Percentiles rank a stretch among this genome's conserved stretches.
These are phyloP conservation scores for Neofusicoccum cordaticola DNA, from an alignment of 2,329 filamentous ascomycete species.

Conservation along the genomic window DNA sequence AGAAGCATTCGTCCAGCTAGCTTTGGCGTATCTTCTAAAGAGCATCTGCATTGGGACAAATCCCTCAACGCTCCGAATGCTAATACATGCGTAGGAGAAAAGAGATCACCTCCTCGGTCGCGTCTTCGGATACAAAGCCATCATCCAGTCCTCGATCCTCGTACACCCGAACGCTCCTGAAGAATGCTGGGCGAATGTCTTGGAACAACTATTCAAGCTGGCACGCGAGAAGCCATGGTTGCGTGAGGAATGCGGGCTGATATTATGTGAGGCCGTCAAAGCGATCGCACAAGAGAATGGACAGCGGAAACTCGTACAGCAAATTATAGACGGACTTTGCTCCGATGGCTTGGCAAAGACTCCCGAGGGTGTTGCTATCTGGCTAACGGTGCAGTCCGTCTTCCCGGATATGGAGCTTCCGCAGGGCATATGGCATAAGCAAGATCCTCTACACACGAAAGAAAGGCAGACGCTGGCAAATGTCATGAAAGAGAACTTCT, in stretches of 20 bases:
- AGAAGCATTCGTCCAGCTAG: too few species aligned
- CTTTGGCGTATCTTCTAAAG: too few species aligned
- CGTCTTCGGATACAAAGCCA: constrained; percentile 81
- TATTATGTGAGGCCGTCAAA: constrained; percentile 70
- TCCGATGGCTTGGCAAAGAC: constrained; percentile 70
- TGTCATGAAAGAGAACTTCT: constrained; percentile 73
- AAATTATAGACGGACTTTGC: constrained; percentile 61
- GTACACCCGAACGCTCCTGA: constrained; percentile 56
- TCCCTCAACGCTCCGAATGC: constrained; percentile 5
- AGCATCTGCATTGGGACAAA: too few species aligned
- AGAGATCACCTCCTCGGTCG: constrained; percentile 81
- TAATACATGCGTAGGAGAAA: constrained; percentile 65
- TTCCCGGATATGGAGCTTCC: constrained; percentile 66
- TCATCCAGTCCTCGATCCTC: constrained; percentile 75
- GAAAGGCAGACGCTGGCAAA: constrained; percentile 68
- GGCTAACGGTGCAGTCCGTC: constrained; percentile 66
- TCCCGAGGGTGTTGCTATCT: constrained; percentile 85
- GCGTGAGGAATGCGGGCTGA: constrained; percentile 80
- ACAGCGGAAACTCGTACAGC: constrained; percentile 58
- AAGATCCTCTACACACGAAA: constrained; percentile 68
- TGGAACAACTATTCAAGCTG: constrained; percentile 71
- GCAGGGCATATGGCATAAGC: constrained; percentile 67
- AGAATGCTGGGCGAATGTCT: constrained; percentile 61
- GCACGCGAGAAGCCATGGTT: constrained; percentile 84
- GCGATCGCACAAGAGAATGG: constrained; percentile 45